Percentiles rank a stretch among this genome's conserved stretches.
These are phyloP conservation scores for Citrullus amarus DNA, from an alignment of 306 rosid genomes.

Conservation along the genomic window DNA sequence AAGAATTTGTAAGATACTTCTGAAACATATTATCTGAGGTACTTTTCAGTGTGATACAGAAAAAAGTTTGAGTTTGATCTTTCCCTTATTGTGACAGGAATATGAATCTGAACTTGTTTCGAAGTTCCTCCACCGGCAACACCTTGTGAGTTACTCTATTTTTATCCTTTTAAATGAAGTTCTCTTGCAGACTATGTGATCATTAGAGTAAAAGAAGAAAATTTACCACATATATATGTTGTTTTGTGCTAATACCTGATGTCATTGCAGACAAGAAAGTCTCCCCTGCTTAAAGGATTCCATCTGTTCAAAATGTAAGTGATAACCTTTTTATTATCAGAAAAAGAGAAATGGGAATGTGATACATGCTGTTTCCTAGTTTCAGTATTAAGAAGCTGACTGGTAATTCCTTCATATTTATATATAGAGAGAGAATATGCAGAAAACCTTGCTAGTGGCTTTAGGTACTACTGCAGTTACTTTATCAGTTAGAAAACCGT, in stretches of 20 bases:
- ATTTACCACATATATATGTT: neutral
- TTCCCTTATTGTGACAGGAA: constrained; percentile 35
- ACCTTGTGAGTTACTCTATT: constrained; percentile 37
- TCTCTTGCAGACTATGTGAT: neutral
- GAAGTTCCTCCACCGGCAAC: constrained; percentile 33
- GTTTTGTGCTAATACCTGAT: constrained; percentile 8
- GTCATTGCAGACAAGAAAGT: constrained; percentile 26
- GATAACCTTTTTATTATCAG: neutral
- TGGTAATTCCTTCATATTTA: neutral
- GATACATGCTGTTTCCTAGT: neutral
- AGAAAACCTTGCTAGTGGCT: neutral
- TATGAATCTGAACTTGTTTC: constrained; percentile 60
- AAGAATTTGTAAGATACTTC: constrained; percentile 33
- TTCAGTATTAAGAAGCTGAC: neutral
- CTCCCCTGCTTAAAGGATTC: constrained; percentile 48
- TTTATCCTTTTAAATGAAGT: neutral
- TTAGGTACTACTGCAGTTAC: neutral
- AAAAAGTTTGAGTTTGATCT: constrained; percentile 15
- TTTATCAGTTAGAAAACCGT: neutral
- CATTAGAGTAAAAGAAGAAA: neutral
- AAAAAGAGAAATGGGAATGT: neutral
- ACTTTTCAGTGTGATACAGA: neutral
- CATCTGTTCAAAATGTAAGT: constrained; percentile 67
- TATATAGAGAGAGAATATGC: neutral
- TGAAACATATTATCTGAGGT: neutral